Conservation (phyloP, 2,329 filamentous ascomycete genomes). For the Fonsecaea nubica region DNA sequence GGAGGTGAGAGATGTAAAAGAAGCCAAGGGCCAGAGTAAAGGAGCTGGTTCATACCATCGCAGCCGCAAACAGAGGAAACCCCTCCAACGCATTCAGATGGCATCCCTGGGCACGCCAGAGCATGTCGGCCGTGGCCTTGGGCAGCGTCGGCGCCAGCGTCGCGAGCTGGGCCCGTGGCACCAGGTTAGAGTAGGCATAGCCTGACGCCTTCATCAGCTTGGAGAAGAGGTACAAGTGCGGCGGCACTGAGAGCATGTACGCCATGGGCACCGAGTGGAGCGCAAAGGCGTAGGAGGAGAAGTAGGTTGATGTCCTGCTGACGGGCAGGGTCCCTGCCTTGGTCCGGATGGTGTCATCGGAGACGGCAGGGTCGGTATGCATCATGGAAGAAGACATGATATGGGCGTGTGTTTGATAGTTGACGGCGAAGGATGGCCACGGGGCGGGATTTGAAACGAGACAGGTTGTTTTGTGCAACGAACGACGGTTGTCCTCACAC, state of each 20-base stretch:
- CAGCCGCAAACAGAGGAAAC: slow-evolving; percentile 46
- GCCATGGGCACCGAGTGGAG: slow-evolving; percentile 45
- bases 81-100: slow-evolving; percentile 48
- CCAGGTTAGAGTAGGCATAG: slow-evolving; percentile 43
- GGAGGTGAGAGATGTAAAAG: neutral
- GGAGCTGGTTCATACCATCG: slow-evolving; percentile 42
- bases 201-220: slow-evolving; percentile 45
- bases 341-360: neutral
- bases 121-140: slow-evolving; percentile 36
- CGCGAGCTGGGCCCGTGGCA: slow-evolving; percentile 45
- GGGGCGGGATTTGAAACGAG: too few relatives aligned
- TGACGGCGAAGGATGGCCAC: too few relatives aligned
- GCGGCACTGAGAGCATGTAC: slow-evolving; percentile 43
- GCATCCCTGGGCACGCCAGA: slow-evolving; percentile 43
- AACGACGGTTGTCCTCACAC: neutral
- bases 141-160: slow-evolving; percentile 42
- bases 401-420: too few relatives aligned
- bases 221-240: slow-evolving; percentile 44
- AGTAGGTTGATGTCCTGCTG: slow-evolving; percentile 11
- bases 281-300: slow-evolving; percentile 36
- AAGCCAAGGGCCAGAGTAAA: too few relatives aligned
- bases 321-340: neutral
- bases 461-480: neutral
- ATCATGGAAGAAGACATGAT: neutral
- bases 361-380: neutral